A percentile compares a stretch with the other conserved stretches of the same genome.
These are phyloP conservation scores for Mortierella hygrophila DNA, from an alignment of 192 early-diverging fungal genomes.

Conservation along the genomic window DNA sequence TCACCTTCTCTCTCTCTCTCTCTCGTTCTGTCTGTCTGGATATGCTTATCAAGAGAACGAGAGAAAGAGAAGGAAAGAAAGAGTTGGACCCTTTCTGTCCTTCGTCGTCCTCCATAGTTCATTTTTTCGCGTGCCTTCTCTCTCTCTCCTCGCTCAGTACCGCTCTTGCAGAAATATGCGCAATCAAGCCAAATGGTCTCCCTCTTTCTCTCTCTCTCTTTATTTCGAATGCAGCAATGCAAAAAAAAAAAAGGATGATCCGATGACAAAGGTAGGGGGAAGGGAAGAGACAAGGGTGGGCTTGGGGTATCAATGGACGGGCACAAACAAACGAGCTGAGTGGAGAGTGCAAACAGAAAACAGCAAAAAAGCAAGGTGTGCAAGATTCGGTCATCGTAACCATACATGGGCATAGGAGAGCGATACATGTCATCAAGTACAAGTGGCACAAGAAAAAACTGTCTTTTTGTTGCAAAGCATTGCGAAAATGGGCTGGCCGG, in stretches of 20 bases:
- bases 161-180: background rate
- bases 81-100: background rate
- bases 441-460: background rate
- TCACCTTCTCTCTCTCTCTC: background rate
- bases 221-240: background rate
- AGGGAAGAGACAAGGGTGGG: background rate
- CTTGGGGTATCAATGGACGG: background rate
- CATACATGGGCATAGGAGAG: constrained; percentile 3
- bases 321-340: background rate
- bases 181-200: background rate
- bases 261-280: constrained; percentile 2
- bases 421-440: background rate
- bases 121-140: background rate
- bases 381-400: background rate
- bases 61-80: background rate
- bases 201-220: no score
- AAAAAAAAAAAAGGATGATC: constrained; percentile 8
- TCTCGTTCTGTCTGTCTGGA: background rate
- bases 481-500: background rate
- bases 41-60: background rate
- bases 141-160: background rate
- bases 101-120: background rate
- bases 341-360: background rate
- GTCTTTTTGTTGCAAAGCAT: background rate
- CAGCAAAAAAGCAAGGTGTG: background rate